These are phyloP conservation scores for Linum tenue DNA, from an alignment of 345 rosid species.

Conservation along the genomic window DNA sequence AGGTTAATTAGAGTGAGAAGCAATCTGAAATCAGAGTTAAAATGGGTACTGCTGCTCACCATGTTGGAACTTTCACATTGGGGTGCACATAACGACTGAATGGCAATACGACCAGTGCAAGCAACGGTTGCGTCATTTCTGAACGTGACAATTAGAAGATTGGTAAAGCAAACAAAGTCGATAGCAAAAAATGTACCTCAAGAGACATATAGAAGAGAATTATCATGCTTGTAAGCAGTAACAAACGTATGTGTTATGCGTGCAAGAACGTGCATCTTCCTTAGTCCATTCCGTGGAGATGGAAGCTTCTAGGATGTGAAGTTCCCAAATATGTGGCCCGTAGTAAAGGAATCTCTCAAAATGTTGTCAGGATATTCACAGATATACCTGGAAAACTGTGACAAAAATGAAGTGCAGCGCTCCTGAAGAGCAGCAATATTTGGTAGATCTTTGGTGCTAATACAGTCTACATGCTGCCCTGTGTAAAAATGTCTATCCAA, in stretches of 20 bases:
- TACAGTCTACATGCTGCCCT: conserved; percentile 51
- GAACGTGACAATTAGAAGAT: conserved; percentile 16
- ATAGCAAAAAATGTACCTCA: background rate
- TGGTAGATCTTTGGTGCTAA: conserved; percentile 52
- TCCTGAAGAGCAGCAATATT: conserved; percentile 45
- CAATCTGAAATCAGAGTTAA: conserved; percentile 7
- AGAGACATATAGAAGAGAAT: background rate
- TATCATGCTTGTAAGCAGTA: background rate
- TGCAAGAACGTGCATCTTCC: background rate
- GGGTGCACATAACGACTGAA: conserved; percentile 87
- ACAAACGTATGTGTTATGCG: background rate
- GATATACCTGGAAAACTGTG: conserved; percentile 51
- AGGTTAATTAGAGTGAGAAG: background rate
- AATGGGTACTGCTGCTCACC: conserved; percentile 32
- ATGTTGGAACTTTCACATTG: conserved; percentile 57
- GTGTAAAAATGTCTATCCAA: conserved; percentile 66
- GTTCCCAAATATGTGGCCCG: no score
- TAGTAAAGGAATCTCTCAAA: background rate
- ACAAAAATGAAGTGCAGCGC: conserved; percentile 51
- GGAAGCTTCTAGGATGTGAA: no score
- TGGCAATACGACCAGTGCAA: conserved; percentile 59
- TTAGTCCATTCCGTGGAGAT: no score
- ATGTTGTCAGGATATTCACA: conserved; percentile 9
- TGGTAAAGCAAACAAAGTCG: background rate
- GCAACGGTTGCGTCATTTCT: conserved; percentile 46